A percentile compares a stretch with the other conserved stretches of the same genome.
Conservation (phyloP, 2,329 filamentous ascomycete genomes). For the Aspergillus unguis region DNA sequence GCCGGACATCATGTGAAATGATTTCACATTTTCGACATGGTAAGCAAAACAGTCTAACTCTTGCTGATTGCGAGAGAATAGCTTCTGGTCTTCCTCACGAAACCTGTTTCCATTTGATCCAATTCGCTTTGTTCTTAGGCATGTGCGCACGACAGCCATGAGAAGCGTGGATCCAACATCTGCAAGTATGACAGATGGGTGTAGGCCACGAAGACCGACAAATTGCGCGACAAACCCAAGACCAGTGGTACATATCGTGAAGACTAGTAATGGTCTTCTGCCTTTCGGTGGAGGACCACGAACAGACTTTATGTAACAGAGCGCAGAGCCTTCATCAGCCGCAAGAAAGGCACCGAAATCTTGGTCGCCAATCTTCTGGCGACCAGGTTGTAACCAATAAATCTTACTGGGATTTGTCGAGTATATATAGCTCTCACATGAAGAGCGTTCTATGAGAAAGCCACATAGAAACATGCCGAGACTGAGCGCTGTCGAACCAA, state of each 20-base stretch:
- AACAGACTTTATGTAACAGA: constrained; percentile 30
- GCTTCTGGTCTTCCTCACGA: constrained; percentile 15
- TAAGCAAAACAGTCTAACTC: constrained; percentile 34
- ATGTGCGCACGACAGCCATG: constrained; percentile 37
- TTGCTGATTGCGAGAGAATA: constrained; percentile 26
- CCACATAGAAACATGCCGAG: constrained; percentile 36
- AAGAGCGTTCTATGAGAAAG: constrained; percentile 33
- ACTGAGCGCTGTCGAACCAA: constrained; percentile 32
- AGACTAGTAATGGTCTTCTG: constrained; percentile 18
- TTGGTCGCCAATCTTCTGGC: constrained; percentile 38
- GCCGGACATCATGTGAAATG: constrained; percentile 19
- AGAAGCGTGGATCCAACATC: constrained; percentile 35
- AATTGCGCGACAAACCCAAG: constrained; percentile 40
- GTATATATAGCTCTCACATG: constrained; percentile 24
- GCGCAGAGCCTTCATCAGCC: constrained; percentile 21
- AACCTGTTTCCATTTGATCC: constrained; percentile 28
- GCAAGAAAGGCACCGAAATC: constrained; percentile 37
- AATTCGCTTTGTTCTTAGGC: constrained; percentile 33
- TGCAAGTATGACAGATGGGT: constrained; percentile 35
- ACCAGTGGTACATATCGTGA: constrained; percentile 26
- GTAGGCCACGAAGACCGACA: constrained; percentile 37
- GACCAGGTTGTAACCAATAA: constrained; percentile 40
- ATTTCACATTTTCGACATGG: constrained; percentile 24
- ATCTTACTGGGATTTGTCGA: constrained; percentile 28
- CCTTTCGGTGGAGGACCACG: constrained; percentile 15